A percentile compares a stretch with the other conserved stretches of the same genome.
These are phyloP conservation scores for Melampsora larici-populina DNA, from an alignment of 1,284 basidiomycete species.

Conservation along the genomic window DNA sequence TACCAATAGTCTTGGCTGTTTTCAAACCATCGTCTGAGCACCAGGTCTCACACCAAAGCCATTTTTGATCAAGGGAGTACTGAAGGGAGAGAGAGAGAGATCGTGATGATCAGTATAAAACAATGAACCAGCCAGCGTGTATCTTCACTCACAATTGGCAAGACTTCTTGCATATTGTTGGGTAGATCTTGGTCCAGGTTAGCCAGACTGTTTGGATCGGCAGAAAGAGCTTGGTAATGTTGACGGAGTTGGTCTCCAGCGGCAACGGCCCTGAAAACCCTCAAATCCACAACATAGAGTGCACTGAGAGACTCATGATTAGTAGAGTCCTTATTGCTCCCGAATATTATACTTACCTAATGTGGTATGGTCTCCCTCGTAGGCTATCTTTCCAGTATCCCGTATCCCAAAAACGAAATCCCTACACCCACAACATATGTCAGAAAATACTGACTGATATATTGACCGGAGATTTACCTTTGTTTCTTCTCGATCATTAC, in stretches of 20 bases:
- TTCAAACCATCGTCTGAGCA: slow-evolving; percentile 75
- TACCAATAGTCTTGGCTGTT: slow-evolving; percentile 81
- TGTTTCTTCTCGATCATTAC: slow-evolving; percentile 80
- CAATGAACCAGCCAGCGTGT: background rate
- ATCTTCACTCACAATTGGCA: slow-evolving; percentile 68
- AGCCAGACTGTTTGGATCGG: slow-evolving; percentile 85
- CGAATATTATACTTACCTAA: slow-evolving; percentile 63
- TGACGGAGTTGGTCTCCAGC: slow-evolving; percentile 81
- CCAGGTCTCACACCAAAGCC: slow-evolving; percentile 74
- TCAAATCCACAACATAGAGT: slow-evolving; percentile 92
- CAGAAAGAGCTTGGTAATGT: slow-evolving; percentile 80
- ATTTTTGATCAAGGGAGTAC: slow-evolving; percentile 81
- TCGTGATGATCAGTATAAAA: background rate
- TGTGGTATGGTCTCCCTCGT: slow-evolving; percentile 78
- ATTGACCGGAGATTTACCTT: slow-evolving; percentile 70
- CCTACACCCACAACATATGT: slow-evolving; percentile 7
- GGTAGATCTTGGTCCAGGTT: slow-evolving; percentile 97
- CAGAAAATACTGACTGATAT: background rate
- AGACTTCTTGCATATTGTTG: slow-evolving; percentile 80
- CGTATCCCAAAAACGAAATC: slow-evolving; percentile 52
- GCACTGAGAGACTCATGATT: slow-evolving; percentile 62
- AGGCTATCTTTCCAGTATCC: slow-evolving; percentile 82
- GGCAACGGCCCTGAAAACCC: slow-evolving; percentile 73
- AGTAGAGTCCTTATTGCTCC: background rate
- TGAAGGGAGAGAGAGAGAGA: slow-evolving; percentile 53